Base-by-base conservation (phyloP, 768 basidiomycete species). In the Austroboletus eburneus region DNA sequence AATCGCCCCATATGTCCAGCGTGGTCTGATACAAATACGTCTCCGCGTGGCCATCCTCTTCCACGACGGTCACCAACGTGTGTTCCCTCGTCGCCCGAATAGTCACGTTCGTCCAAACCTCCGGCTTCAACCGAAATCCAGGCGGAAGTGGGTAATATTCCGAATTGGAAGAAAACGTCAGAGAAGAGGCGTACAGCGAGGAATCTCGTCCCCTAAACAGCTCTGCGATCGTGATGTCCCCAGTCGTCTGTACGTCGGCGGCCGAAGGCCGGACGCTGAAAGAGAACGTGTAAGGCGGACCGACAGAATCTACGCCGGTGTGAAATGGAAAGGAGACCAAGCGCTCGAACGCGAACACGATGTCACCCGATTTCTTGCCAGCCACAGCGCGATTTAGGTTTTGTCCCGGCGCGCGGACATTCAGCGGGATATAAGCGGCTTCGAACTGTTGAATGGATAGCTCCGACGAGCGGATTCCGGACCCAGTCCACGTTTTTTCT, bases 401-500 rank as follows among this genome's bases (percentile, higher is more conserved):
- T 57, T 74, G 71, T 9, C 70, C 72, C 0, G 72, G 73, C 0
- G 71, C 71, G 0, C 57, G 66, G 8, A 64, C 60, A 47, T 73
- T 73, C 32, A 75, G 57, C 0, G 51, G 43, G 9, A 65, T 65
- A 45, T 73, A 74, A 7, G 55, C 61, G 0, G 46, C 43, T 37
- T 72, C 57, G 42, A 75, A 75, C 39, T 72, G 60, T 1, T 54
- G 57, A 16, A 61, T 61, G 2, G 69, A 62, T 43, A 74, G 61
- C 48, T 54, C 64, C 1, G 65, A 63, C 1, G 50, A 27, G 25
- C 72, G 70, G 12, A 67, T 50, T 9, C 57, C 70, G 21, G 69
- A 69, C 13, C 72, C 72, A 9, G 71, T 59, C 73, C 74, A 74
- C 8, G 69, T 57, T 51, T 73, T 74, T 55, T 73, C 73, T 1